Evolutionary conservation across 1,284 basidiomycete genomes (phyloP).

Genomic region (Heterobasidion parviporum): DNA sequence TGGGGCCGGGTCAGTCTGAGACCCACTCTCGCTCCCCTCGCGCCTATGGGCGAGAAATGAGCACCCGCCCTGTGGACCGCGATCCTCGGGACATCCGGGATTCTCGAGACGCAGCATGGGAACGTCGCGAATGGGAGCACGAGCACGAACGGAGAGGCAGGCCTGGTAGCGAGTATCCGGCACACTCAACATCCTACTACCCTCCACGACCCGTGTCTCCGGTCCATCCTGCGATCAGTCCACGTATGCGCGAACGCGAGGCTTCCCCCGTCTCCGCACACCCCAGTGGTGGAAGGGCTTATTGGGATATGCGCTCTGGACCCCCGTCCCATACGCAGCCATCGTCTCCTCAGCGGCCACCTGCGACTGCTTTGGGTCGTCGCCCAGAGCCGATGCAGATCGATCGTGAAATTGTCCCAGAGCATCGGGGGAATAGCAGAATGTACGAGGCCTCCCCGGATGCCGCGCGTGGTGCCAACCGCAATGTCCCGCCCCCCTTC

Average conservation of each 20-base stretch:
- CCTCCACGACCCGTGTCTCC: constrained; percentile 17
- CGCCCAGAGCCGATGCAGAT: constrained; percentile 2
- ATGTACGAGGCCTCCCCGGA: not conserved
- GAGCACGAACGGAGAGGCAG: constrained; percentile 31
- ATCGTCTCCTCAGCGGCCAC: constrained; percentile 12
- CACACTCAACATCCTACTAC: constrained; percentile 24
- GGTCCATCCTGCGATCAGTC: constrained; percentile 22
- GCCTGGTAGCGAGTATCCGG: constrained; percentile 37
- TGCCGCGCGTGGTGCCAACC: not conserved
- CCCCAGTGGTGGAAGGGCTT: constrained; percentile 13
- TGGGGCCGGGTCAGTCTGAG: constrained; percentile 41
- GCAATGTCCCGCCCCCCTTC: constrained; percentile 10
- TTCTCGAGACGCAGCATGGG: constrained; percentile 45
- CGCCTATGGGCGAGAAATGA: constrained; percentile 39
- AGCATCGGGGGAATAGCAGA: not conserved
- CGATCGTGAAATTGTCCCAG: constrained; percentile 2
- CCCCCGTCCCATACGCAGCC: constrained; percentile 17
- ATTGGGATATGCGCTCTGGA: constrained; percentile 20
- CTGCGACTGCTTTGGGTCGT: constrained; percentile 8
- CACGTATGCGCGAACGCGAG: constrained; percentile 24
- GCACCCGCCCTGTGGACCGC: not conserved
- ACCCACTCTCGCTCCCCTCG: constrained; percentile 48
- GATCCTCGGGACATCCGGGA: constrained; percentile 22
- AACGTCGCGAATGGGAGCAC: constrained; percentile 45
- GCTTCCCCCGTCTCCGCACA: constrained; percentile 48